phyloP scores from a whole-genome alignment of 768 basidiomycete species.

The Asterophora lycoperdoides region DNA sequence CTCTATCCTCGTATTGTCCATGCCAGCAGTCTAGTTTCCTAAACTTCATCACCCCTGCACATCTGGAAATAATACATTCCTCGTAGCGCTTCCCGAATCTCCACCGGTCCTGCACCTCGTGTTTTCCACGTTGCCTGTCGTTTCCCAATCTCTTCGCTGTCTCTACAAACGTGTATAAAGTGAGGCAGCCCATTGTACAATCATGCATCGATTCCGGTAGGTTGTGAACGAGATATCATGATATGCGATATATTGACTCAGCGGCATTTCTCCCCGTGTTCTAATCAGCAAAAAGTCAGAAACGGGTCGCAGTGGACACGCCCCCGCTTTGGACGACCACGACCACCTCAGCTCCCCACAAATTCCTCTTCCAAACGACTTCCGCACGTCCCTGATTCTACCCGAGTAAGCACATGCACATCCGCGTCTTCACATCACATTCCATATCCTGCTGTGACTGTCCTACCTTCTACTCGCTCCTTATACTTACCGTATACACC shows the following conservation, averaged over 20 bases:
- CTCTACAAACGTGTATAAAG: slow-evolving; percentile 62
- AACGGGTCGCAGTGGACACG: slow-evolving; percentile 43
- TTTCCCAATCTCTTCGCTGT: slow-evolving; percentile 31
- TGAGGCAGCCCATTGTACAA: slow-evolving; percentile 39
- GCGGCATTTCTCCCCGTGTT: slow-evolving; percentile 18
- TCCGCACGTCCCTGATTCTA: slow-evolving; percentile 82
- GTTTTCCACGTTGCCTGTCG: slow-evolving; percentile 69
- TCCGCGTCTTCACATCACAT: no score
- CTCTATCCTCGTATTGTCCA: slow-evolving; percentile 1
- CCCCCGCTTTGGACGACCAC: slow-evolving; percentile 32
- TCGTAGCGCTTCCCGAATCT: slow-evolving; percentile 28
- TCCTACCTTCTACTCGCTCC: no score
- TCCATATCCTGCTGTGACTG: no score
- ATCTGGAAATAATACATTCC: no score
- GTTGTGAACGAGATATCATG: slow-evolving; percentile 28
- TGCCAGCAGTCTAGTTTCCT: slow-evolving; percentile 12
- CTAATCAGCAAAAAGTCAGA: slow-evolving; percentile 72
- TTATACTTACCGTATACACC: no score
- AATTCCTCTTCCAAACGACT: slow-evolving; percentile 68
- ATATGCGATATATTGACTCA: slow-evolving; percentile 10
- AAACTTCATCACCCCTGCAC: no score
- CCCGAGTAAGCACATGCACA: slow-evolving; percentile 60
- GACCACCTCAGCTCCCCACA: slow-evolving; percentile 42
- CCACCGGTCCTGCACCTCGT: slow-evolving; percentile 50
- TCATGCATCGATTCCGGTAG: slow-evolving; percentile 84